Conservation (phyloP, 2,329 filamentous ascomycete species). For the Aspergillus flavus region DNA sequence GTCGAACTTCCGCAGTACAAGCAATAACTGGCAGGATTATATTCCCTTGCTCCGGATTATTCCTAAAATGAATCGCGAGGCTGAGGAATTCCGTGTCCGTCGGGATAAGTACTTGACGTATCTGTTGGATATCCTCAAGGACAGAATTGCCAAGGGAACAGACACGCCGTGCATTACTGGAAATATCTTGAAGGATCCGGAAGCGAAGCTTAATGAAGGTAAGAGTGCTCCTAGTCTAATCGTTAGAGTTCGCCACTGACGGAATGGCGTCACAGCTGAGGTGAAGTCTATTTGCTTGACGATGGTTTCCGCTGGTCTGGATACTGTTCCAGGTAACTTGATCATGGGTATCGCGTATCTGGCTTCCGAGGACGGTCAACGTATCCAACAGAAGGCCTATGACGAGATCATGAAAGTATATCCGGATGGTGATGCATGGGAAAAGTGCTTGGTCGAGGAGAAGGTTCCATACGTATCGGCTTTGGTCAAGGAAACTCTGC, state of each 20-base stretch:
- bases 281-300: conserved; percentile 80
- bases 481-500: conserved; percentile 74
- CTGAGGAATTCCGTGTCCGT: conserved; percentile 66
- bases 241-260: conserved; percentile 36
- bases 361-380: conserved; percentile 66
- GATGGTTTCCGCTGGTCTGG: conserved; percentile 79
- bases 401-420: conserved; percentile 71
- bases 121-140: conserved; percentile 62
- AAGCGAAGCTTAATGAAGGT: conserved; percentile 70
- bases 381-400: conserved; percentile 70
- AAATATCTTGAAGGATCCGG: conserved; percentile 70
- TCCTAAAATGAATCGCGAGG: conserved; percentile 63
- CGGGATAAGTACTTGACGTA: conserved; percentile 67
- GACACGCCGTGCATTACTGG: conserved; percentile 71
- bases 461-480: conserved; percentile 77
- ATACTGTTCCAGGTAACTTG: conserved; percentile 78
- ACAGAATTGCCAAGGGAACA: conserved; percentile 63
- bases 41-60: conserved; percentile 72
- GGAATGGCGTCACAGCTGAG: conserved; percentile 56
- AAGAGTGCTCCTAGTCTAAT: conserved; percentile 14
- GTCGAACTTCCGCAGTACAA: conserved; percentile 74
- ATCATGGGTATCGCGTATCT: conserved; percentile 80
- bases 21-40: conserved; percentile 84
- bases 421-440: conserved; percentile 75
- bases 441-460: conserved; percentile 70